phyloP scores from a whole-genome alignment of 768 basidiomycete species.

The Leucocoprinus birnbaumii region DNA sequence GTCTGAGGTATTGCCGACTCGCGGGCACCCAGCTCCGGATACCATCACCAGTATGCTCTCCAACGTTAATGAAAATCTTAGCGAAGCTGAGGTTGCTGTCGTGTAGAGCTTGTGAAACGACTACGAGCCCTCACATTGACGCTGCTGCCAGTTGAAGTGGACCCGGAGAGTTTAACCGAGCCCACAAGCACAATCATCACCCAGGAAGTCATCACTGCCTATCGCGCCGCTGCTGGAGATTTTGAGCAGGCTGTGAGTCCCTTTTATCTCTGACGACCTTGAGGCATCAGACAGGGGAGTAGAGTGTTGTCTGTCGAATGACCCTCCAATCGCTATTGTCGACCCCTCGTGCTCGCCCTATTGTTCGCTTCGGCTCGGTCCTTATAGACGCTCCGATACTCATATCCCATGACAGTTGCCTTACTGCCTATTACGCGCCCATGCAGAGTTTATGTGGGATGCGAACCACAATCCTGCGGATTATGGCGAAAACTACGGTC shows the following conservation, averaged over 20 bases:
- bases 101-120: conserved; percentile 12
- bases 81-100: too few species aligned
- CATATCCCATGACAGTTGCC: conserved; percentile 57
- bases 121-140: conserved; percentile 14
- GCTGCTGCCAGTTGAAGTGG: conserved; percentile 16
- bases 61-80: neutral
- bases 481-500: conserved; percentile 79
- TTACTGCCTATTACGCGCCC: conserved; percentile 74
- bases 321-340: neutral
- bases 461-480: conserved; percentile 81
- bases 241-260: conserved; percentile 74
- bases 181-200: conserved; percentile 86
- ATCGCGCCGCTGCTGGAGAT: conserved; percentile 80
- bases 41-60: conserved; percentile 67
- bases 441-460: conserved; percentile 79
- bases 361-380: neutral
- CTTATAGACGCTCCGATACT: neutral
- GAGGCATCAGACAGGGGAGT: conserved; percentile 87
- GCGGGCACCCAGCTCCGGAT: conserved; percentile 60
- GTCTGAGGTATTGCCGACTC: conserved; percentile 39
- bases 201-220: conserved; percentile 58
- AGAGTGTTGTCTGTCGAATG: conserved; percentile 18
- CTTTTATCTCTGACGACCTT: conserved; percentile 77
- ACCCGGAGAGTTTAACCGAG: conserved; percentile 48
- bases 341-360: neutral